Conservation (phyloP, 2,329 filamentous ascomycete genomes). For the Botrytis porri region DNA sequence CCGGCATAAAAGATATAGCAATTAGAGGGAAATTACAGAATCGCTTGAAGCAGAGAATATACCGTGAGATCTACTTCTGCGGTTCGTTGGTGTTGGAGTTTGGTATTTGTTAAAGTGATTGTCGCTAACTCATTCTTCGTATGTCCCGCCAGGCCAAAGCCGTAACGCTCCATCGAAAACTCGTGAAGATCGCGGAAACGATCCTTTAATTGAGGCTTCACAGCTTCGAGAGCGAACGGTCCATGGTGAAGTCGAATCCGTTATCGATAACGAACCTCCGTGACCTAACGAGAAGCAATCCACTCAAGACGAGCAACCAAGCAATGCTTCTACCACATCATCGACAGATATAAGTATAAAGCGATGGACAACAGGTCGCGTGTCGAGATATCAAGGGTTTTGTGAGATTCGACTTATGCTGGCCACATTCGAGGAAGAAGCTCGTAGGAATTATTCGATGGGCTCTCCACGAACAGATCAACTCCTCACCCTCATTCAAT, state of each 20-base stretch:
- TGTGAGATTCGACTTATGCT: neutral
- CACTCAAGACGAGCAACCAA: neutral
- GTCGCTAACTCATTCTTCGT: conserved; percentile 7
- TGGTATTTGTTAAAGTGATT: neutral
- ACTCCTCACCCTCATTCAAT: conserved; percentile 23
- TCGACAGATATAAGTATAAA: neutral
- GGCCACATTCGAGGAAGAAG: neutral
- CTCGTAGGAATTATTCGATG: neutral
- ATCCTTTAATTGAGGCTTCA: neutral
- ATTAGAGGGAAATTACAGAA: conserved; percentile 45
- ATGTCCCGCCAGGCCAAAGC: neutral
- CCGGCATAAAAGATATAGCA: conserved; percentile 44
- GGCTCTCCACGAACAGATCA: conserved; percentile 4
- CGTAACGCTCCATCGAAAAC: neutral
- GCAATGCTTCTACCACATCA: neutral
- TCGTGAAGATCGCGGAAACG: neutral
- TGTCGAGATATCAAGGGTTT: neutral
- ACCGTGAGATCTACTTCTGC: conserved; percentile 38
- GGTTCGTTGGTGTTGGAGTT: neutral
- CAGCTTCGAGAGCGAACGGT: neutral
- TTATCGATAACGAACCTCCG: neutral
- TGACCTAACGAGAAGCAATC: neutral
- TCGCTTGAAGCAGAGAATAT: conserved; percentile 47
- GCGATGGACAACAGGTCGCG: neutral
- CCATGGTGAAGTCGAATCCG: neutral